A percentile compares a stretch with the other conserved stretches of the same genome.
Evolutionary conservation across 108 stramenopile genomes (phyloP).

Genomic region (Epithemia pelagica): DNA sequence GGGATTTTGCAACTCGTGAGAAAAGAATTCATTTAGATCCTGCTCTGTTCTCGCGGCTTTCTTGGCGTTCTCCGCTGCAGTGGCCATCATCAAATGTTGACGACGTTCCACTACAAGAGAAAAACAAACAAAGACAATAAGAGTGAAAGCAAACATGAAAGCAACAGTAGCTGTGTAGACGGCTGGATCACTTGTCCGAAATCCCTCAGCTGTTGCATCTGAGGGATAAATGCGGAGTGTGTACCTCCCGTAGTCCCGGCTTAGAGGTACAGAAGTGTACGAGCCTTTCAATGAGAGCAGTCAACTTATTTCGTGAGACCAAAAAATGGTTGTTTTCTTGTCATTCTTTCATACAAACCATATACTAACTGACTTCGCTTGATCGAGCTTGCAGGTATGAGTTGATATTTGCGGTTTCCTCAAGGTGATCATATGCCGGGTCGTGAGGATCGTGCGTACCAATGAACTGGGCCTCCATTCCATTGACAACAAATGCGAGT

Average conservation of each 20-base stretch:
- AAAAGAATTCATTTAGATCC: conserved; percentile 49
- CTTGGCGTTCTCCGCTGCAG: conserved; percentile 27
- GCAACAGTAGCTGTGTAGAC: neutral
- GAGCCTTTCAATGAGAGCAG: neutral
- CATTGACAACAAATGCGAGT: conserved; percentile 33
- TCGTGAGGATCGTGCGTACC: conserved; percentile 12
- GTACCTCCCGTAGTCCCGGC: neutral
- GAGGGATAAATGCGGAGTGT: conserved; percentile 1
- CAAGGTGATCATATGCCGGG: conserved; percentile 7
- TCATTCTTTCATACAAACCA: too few species aligned
- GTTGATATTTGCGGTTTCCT: neutral
- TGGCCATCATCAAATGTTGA: conserved; percentile 3
- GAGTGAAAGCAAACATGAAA: neutral
- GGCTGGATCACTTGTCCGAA: neutral
- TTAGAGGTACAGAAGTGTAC: neutral
- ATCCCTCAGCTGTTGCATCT: neutral
- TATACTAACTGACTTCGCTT: too few species aligned
- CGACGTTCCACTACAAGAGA: neutral
- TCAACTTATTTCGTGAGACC: too few species aligned
- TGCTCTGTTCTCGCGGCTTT: conserved; percentile 35
- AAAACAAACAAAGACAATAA: conserved; percentile 7
- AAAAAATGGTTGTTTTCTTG: too few species aligned
- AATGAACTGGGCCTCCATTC: conserved; percentile 7
- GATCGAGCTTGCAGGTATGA: neutral
- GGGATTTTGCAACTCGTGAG: conserved; percentile 46